Conservation (phyloP, 805 yeast species). For the Barnettozyma botsteinii region DNA sequence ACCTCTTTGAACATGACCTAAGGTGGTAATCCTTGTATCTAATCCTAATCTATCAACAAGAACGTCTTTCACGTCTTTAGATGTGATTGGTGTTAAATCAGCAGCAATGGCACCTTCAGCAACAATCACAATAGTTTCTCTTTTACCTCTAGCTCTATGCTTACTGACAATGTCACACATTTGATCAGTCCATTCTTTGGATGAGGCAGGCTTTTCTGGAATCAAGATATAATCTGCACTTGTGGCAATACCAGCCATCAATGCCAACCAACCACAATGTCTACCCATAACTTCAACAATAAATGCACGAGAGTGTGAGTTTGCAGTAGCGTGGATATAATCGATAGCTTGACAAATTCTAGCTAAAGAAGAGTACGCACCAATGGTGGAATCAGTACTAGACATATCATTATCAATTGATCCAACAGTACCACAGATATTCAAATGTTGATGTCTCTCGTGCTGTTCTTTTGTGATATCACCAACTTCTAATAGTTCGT, state of each 20-base stretch:
- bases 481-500: constrained; percentile 45
- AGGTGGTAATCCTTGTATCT: constrained; percentile 71
- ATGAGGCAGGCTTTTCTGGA: constrained; percentile 71
- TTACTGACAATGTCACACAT: constrained; percentile 56
- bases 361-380: constrained; percentile 73
- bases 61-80: constrained; percentile 60
- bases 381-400: constrained; percentile 78
- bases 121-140: constrained; percentile 74
- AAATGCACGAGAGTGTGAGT: constrained; percentile 77
- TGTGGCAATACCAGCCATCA: constrained; percentile 75
- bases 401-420: constrained; percentile 85
- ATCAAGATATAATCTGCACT: constrained; percentile 78
- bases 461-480: constrained; percentile 42
- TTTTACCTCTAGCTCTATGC: constrained; percentile 66
- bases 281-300: constrained; percentile 87
- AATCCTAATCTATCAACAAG: constrained; percentile 60
- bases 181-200: constrained; percentile 60
- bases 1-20: constrained; percentile 82
- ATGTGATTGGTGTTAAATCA: constrained; percentile 60
- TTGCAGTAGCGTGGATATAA: constrained; percentile 80
- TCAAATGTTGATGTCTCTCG: constrained; percentile 47
- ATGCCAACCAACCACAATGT: constrained; percentile 84
- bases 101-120: constrained; percentile 81
- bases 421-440: constrained; percentile 72
- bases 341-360: constrained; percentile 72